Percentiles rank a stretch among this genome's conserved stretches.
Evolutionary conservation across 208 protist species (phyloP).

Genomic region (Crithidia fasciculata): DNA sequence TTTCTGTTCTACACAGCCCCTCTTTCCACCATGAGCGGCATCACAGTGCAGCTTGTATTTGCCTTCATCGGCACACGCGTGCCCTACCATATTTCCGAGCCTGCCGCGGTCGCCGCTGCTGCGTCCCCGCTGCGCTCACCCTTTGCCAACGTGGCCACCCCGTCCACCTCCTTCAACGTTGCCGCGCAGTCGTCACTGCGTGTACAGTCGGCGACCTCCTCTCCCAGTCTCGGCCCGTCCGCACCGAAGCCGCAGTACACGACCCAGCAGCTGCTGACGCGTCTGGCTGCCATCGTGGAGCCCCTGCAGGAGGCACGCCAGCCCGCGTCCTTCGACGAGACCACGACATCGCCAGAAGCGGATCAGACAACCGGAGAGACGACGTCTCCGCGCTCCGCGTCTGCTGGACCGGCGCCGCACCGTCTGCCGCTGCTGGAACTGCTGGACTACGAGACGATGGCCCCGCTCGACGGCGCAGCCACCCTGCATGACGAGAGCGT

Average conservation of each 20-base stretch:
- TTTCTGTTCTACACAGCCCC: too few species aligned
- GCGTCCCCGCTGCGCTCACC: constrained; percentile 8
- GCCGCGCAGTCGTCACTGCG: constrained; percentile 14
- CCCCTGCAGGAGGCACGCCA: not conserved
- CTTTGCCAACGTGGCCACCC: constrained; percentile 5
- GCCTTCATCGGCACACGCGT: constrained; percentile 38
- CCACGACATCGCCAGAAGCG: not conserved
- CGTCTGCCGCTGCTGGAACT: constrained; percentile 20
- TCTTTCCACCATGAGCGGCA: constrained; percentile 14
- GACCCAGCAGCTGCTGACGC: constrained; percentile 21
- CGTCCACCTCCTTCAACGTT: constrained; percentile 13
- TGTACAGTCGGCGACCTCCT: constrained; percentile 12
- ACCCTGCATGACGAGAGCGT: constrained; percentile 23
- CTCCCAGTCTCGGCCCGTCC: constrained; percentile 10
- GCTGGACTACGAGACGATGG: constrained; percentile 21
- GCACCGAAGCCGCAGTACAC: not conserved
- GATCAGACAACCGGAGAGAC: not conserved
- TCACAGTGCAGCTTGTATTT: constrained; percentile 36
- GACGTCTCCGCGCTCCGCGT: not conserved
- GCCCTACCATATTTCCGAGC: constrained; percentile 28
- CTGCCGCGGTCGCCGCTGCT: not conserved
- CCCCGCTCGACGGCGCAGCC: constrained; percentile 21
- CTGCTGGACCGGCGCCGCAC: not conserved
- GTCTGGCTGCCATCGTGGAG: constrained; percentile 4
- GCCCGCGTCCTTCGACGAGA: not conserved